Conservation (phyloP, 1,284 basidiomycete species). For the Mixia osmundae region DNA sequence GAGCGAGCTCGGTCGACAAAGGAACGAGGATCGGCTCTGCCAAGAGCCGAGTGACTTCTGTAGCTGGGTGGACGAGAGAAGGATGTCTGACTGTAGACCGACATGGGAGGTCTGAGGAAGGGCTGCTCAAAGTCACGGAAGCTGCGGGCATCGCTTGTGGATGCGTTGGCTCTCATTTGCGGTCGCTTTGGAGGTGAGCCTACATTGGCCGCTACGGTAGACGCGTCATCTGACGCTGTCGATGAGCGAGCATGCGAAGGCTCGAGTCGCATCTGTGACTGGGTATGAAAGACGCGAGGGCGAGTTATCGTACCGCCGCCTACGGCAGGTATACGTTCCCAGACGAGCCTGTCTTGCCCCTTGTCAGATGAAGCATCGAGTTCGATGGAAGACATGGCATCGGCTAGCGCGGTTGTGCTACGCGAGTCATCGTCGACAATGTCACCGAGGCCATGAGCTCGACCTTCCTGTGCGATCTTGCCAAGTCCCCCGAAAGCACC, state of each 20-base stretch:
- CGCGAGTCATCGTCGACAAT: conserved; percentile 22
- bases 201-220: conserved; percentile 1
- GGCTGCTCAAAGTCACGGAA: neutral
- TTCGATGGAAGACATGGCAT: neutral
- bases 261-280: conserved; percentile 33
- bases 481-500: conserved; percentile 45
- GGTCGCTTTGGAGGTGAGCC: neutral
- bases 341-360: neutral
- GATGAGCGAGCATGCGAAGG: conserved; percentile 23
- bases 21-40: conserved; percentile 1
- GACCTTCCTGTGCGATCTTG: conserved; percentile 36
- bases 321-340: conserved; percentile 25
- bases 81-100: neutral
- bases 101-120: neutral
- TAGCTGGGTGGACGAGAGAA: neutral
- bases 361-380: neutral
- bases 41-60: neutral
- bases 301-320: conserved; percentile 50
- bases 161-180: neutral
- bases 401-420: conserved; percentile 33
- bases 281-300: conserved; percentile 47
- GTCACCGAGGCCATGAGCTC: conserved; percentile 42
- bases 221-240: conserved; percentile 11
- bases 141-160: neutral
- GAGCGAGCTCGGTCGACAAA: conserved; percentile 1